Base-by-base conservation (phyloP, 73 alveolate species). In the Paramecium sexaurelia region DNA sequence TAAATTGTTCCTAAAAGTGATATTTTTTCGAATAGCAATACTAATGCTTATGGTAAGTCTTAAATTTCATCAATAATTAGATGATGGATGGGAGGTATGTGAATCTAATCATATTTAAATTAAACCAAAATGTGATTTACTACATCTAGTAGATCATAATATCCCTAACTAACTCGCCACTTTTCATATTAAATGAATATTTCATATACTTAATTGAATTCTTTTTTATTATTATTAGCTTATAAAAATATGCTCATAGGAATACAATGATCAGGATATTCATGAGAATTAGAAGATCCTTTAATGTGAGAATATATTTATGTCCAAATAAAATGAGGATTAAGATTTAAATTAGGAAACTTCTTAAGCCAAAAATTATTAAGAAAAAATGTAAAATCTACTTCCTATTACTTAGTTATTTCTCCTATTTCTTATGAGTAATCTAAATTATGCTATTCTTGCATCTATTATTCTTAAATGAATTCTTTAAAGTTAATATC, bases 81-180 rank as follows among this genome's bases (percentile, higher is more conserved):
- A 91, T 73, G 90, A 43, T 95, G 95, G 10, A 95, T 87, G 0
- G 75, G 40, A 2, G 39, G 73, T 7, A 56, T 55, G 41, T 57
- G 55, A 84, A 45, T 29, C 10, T 87, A 43, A 8, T 55, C 91
- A 41, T 57, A 47, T 71, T 85, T 68, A 0, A 88, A 24, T 45
- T 91, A 55, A 29, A 51, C 85, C 37, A 56, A 75, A 27, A 93
- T 55, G 71, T 92, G 93, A 75, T 94, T 92, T 22, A 95, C 96
- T 1, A 94, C 91, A 92, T 95, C 98, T 96, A 95, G 85, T 73
- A 92, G 92, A 55, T 95, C 98, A 92, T 56, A 94, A 24, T 91
- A 93, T 33, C 85, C 61, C 7, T 85, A 5, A 20, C 82, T 71
- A 26, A 61, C 55, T 91, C 93, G 94, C 98, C 98, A 95, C 15